Base-by-base conservation (phyloP, 108 stramenopile genomes). In the Skeletonema tropicum region DNA sequence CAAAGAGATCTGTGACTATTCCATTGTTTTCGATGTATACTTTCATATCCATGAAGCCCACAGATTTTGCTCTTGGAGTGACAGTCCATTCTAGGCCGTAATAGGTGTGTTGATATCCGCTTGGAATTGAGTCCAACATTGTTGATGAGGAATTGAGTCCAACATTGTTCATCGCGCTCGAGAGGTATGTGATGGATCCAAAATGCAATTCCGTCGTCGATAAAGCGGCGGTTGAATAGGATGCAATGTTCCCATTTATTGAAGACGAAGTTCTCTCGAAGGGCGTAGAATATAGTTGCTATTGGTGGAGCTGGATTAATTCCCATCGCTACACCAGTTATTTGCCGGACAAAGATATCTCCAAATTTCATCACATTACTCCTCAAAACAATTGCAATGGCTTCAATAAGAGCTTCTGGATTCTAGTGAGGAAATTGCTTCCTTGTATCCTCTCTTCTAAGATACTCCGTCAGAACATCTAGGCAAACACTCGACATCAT, bases 311-410 rank as follows among this genome's bases (percentile, higher is more conserved):
- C 48, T 7, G 66, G 66, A 1, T 57, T 21, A 2, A 38, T 76
- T 5, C 80, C 80, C 80, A 81, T 81, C 1, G 60, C 80, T 8
- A 70, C 71, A 4, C 74, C 80, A 0, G 33, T 49, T 8, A 57
- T 55, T 57, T 81, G 75, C 70, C 46, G 15, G 23, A 74, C 46
- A 33, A 30, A 57, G 45, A 61, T 31, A 17, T 80, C 79, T 21
- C 79, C 73, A 49, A 80, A 75, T 12, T 19, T 21, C 11, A 74
- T 32, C 0, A 74, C 45, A 23, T 75, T 74, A 46, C 70, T 75
- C 1, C 57, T 17, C 2, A 67, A 10, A 49, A 67, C 49, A 0
- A 67, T 48, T 7, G 23, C 2, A 2, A 80, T n/a, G 41, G 79
- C 79, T 32, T 59, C 73, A 7, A 68, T 70, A 13, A 80, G 45